phyloP scores from a whole-genome alignment of 116 monocot genomes.

The Phalaenopsis hybrid region DNA sequence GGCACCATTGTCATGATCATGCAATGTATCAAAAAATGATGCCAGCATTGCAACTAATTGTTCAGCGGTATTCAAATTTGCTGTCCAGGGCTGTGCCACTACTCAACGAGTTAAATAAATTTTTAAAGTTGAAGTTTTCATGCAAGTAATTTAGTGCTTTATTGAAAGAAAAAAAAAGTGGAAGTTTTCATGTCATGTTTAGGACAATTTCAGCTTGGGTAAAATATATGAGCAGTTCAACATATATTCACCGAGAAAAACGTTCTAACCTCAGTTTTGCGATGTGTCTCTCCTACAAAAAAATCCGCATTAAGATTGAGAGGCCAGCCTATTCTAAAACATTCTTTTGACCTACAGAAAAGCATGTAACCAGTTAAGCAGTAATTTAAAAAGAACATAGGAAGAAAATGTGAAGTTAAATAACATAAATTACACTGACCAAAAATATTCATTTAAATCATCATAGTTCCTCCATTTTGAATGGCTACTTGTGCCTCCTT shows the following conservation, averaged over 20 bases:
- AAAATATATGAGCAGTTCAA: background rate
- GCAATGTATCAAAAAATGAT: background rate
- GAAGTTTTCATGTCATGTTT: background rate
- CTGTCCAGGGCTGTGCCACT: background rate
- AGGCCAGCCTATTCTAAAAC: constrained; percentile 79
- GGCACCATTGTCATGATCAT: background rate
- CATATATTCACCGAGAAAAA: background rate
- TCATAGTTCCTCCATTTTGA: constrained; percentile 98
- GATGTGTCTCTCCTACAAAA: constrained; percentile 36
- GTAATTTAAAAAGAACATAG: background rate
- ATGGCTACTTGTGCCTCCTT: constrained; percentile 75
- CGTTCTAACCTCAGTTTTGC: constrained; percentile 36
- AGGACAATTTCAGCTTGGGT: background rate
- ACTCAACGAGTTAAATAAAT: background rate
- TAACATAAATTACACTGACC: constrained; percentile 36
- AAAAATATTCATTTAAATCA: constrained; percentile 97
- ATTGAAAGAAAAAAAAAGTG: no score
- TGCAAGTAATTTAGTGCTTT: no score
- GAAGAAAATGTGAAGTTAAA: background rate
- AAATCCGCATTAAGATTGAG: constrained; percentile 50
- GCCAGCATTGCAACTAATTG: background rate
- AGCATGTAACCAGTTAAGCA: constrained; percentile 8
- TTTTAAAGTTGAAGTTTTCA: background rate
- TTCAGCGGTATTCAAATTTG: background rate
- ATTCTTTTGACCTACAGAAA: constrained; percentile 72